Conservation (phyloP, 441 rosid genomes). For the Francoa sonchifolia region DNA sequence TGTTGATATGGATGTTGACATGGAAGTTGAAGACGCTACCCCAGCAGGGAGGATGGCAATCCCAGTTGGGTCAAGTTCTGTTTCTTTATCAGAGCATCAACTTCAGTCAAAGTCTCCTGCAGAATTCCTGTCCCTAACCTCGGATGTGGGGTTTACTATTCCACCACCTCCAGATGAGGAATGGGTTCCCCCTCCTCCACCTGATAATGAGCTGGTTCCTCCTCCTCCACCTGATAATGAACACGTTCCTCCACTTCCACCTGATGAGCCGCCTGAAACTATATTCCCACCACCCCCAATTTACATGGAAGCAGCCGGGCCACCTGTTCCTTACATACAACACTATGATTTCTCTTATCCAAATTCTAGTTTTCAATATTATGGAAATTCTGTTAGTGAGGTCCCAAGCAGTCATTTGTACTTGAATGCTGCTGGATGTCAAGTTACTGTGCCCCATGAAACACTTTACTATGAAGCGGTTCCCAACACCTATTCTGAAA, state of each 20-base stretch:
- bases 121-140: conserved; percentile 15
- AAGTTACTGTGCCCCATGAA: conserved; percentile 37
- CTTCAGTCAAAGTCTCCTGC: conserved; percentile 23
- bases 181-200: conserved; percentile 86
- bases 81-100: conserved; percentile 19
- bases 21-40: conserved; percentile 80
- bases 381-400: conserved; percentile 27
- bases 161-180: conserved; percentile 71
- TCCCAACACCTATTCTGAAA: conserved; percentile 43
- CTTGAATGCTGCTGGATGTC: conserved; percentile 57
- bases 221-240: conserved; percentile 76
- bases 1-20: conserved; percentile 92
- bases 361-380: conserved; percentile 42
- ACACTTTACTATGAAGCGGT: conserved; percentile 45
- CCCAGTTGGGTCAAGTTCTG: conserved; percentile 17
- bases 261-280: conserved; percentile 54
- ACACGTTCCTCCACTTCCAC: conserved; percentile 39
- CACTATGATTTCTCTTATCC: conserved; percentile 50
- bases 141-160: conserved; percentile 23
- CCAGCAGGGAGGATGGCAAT: conserved; percentile 13
- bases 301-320: conserved; percentile 36
- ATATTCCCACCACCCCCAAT: conserved; percentile 32
- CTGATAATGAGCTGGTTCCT: conserved; percentile 54
- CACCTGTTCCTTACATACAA: conserved; percentile 32
- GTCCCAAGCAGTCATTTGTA: conserved; percentile 37